These are phyloP conservation scores for Tulasnella calospora DNA, from an alignment of 768 basidiomycete species.

Conservation along the genomic window DNA sequence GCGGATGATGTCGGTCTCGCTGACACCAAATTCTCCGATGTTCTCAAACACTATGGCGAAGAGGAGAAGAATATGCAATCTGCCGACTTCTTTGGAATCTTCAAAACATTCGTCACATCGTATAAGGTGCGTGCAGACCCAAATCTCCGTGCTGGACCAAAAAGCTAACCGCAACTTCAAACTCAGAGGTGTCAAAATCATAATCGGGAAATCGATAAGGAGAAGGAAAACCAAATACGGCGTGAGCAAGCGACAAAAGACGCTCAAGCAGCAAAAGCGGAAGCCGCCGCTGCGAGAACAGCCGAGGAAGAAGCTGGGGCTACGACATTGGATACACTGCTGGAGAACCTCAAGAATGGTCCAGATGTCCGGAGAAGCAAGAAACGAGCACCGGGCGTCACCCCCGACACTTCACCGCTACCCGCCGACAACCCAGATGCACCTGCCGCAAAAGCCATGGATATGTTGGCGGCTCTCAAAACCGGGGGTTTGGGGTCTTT, in stretches of 20 bases:
- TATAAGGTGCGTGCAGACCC: constrained; percentile 57
- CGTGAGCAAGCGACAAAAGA: constrained; percentile 66
- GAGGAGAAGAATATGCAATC: constrained; percentile 82
- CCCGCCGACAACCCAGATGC: constrained; percentile 37
- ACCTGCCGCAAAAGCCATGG: constrained; percentile 58
- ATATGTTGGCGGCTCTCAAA: constrained; percentile 71
- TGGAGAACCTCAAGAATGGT: constrained; percentile 69
- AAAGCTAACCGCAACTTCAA: not conserved
- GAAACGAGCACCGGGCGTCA: constrained; percentile 27
- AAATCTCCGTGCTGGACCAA: not conserved
- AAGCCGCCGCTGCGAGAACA: constrained; percentile 34
- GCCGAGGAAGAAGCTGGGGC: constrained; percentile 51
- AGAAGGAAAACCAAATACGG: constrained; percentile 60
- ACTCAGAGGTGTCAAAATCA: constrained; percentile 80
- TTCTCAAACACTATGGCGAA: constrained; percentile 88
- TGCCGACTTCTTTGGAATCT: constrained; percentile 91
- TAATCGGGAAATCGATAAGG: constrained; percentile 69
- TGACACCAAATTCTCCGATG: constrained; percentile 75
- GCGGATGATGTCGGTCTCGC: constrained; percentile 83
- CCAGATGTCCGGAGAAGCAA: constrained; percentile 44
- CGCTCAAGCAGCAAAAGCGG: constrained; percentile 48
- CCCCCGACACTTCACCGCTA: constrained; percentile 37
- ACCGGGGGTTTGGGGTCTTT: constrained; percentile 55
- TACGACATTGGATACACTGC: constrained; percentile 58
- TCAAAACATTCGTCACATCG: constrained; percentile 94